These are phyloP conservation scores for Tympanopsis confertula DNA, from an alignment of 2,329 filamentous ascomycete species.

Conservation along the genomic window DNA sequence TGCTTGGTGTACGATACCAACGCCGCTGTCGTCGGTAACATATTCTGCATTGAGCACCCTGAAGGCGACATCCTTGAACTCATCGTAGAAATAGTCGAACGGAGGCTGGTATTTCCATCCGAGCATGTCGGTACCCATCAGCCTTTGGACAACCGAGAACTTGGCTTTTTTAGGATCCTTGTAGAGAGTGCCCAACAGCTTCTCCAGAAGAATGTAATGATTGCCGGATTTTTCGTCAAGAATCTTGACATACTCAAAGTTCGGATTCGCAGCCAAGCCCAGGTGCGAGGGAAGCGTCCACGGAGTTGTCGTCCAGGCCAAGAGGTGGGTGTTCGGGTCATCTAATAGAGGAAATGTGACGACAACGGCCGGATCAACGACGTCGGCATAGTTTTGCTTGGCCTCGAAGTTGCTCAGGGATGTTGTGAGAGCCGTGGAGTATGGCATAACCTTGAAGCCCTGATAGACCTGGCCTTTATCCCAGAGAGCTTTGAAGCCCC, in stretches of 20 bases:
- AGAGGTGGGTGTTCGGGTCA: conserved; percentile 61
- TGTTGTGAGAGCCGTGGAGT: conserved; percentile 80
- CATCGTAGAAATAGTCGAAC: conserved; percentile 80
- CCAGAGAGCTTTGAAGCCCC: conserved; percentile 88
- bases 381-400: conserved; percentile 87
- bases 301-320: conserved; percentile 85
- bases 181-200: conserved; percentile 71
- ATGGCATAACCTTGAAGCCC: conserved; percentile 87
- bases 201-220: conserved; percentile 75
- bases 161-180: conserved; percentile 95
- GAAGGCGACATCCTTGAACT: conserved; percentile 79
- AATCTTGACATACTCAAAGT: conserved; percentile 82
- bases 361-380: conserved; percentile 80
- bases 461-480: conserved; percentile 85
- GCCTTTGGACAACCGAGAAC: conserved; percentile 68
- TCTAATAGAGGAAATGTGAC: conserved; percentile 76
- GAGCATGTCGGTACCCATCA: conserved; percentile 74
- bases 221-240: conserved; percentile 72
- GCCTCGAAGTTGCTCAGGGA: conserved; percentile 89
- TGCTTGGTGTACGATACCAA: conserved; percentile 85
- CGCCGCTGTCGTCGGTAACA: conserved; percentile 81
- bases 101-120: conserved; percentile 83
- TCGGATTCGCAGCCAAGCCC: conserved; percentile 66
- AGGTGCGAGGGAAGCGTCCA: conserved; percentile 75
- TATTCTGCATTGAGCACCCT: conserved; percentile 73